Evolutionary conservation across 169 alveolate genomes (phyloP).

Genomic region (Plasmodium cynomolgi): DNA sequence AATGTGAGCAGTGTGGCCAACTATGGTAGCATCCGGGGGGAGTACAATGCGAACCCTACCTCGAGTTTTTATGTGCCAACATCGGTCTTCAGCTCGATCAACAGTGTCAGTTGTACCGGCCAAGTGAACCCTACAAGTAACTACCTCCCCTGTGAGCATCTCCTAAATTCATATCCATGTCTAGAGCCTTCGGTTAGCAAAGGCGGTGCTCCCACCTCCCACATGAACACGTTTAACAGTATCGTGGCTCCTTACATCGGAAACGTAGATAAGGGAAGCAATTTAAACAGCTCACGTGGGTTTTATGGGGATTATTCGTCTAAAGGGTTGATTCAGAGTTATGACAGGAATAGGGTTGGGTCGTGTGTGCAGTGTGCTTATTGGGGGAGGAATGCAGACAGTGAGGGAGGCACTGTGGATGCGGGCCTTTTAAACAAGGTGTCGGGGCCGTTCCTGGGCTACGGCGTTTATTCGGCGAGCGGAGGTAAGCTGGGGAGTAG

Average conservation of each 20-base stretch:
- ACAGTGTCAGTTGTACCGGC: not conserved
- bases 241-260: not conserved
- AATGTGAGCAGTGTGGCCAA: constrained; percentile 14
- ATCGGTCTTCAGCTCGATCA: not conserved
- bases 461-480: not conserved
- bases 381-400: constrained; percentile 1
- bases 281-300: constrained; percentile 3
- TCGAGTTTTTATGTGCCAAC: constrained; percentile 4
- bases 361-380: constrained; percentile 49
- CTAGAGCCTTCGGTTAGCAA: not conserved
- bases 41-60: not conserved
- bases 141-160: not conserved
- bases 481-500: not conserved
- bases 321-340: not conserved
- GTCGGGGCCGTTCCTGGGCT: not conserved
- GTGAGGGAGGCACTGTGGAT: constrained; percentile 1
- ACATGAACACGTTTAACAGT: constrained; percentile 5
- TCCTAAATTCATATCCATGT: not conserved
- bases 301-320: constrained; percentile 3
- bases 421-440: not conserved
- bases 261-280: constrained; percentile 20
- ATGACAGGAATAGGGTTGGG: not conserved
- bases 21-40: not conserved
- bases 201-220: not conserved
- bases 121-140: not conserved